A percentile compares a stretch with the other conserved stretches of the same genome.
phyloP scores from a whole-genome alignment of 441 rosid genomes.

The Euphorbia schlechtendalii region DNA sequence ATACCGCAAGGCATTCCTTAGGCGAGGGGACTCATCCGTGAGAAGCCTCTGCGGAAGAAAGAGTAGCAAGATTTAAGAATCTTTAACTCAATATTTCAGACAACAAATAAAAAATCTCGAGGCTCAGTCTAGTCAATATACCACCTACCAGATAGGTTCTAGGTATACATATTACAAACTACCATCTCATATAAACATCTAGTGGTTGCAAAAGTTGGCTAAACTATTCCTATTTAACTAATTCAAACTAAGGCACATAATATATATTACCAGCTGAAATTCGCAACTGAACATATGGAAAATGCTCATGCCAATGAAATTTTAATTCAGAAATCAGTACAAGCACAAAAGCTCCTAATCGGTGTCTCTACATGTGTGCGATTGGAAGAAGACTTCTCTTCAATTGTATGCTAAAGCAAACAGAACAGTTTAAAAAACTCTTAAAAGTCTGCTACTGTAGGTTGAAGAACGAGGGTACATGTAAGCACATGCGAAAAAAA shows the following conservation, averaged over 20 bases:
- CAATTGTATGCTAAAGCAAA: neutral
- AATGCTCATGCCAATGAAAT: neutral
- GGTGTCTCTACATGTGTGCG: neutral
- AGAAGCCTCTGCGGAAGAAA: slow-evolving; percentile 64
- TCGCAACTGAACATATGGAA: neutral
- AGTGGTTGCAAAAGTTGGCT: neutral
- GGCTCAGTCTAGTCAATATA: neutral
- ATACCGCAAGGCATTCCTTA: slow-evolving; percentile 81
- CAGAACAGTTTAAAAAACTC: neutral
- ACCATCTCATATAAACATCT: neutral
- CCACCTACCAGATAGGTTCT: neutral
- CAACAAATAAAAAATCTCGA: neutral
- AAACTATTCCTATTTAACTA: neutral
- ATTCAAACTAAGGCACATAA: neutral
- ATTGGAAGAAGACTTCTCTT: neutral
- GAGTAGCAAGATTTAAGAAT: slow-evolving; percentile 8
- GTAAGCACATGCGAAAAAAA: neutral
- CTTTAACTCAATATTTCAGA: slow-evolving; percentile 3
- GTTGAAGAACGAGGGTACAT: neutral
- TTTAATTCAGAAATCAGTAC: neutral
- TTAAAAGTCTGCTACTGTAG: neutral
- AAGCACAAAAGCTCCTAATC: neutral
- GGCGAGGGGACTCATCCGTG: slow-evolving; percentile 87
- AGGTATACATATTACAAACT: neutral
- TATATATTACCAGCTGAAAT: neutral